A percentile compares a stretch with the other conserved stretches of the same genome.
Conservation (phyloP, 257 asterid species). For the Salvia rosmarinus region DNA sequence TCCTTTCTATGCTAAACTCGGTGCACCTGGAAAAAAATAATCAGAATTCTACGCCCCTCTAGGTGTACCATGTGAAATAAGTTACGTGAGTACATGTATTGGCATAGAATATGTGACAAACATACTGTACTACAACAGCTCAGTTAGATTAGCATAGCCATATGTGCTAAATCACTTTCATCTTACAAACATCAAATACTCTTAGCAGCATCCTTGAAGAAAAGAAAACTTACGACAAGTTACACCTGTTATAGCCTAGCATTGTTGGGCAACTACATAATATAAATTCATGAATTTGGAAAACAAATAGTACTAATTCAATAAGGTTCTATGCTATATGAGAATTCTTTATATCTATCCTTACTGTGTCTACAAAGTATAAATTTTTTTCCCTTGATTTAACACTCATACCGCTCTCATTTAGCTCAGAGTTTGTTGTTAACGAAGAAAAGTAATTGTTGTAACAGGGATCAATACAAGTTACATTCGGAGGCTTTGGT, state of each 20-base stretch:
- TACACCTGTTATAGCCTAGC: neutral
- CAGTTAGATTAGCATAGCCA: neutral
- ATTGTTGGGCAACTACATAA: neutral
- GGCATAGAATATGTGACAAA: neutral
- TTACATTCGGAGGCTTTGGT: slow-evolving; percentile 14
- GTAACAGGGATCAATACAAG: neutral
- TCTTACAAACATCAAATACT: neutral
- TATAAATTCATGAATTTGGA: too few species aligned
- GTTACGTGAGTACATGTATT: neutral
- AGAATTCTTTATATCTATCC: too few species aligned
- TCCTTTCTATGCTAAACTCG: neutral
- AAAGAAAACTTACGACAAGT: neutral
- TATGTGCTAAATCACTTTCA: neutral
- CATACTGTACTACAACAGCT: neutral
- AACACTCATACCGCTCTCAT: neutral
- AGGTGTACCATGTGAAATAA: neutral
- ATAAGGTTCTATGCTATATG: too few species aligned
- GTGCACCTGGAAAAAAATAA: neutral
- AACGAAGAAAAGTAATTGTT: slow-evolving; percentile 1
- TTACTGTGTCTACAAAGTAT: too few species aligned
- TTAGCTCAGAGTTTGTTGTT: slow-evolving; percentile 25
- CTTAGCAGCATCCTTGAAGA: neutral
- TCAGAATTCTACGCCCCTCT: neutral
- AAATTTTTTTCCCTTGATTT: neutral
- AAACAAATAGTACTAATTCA: too few species aligned